phyloP scores from a whole-genome alignment of 495 filamentous ascomycete species.

The Penicillium herquei region DNA sequence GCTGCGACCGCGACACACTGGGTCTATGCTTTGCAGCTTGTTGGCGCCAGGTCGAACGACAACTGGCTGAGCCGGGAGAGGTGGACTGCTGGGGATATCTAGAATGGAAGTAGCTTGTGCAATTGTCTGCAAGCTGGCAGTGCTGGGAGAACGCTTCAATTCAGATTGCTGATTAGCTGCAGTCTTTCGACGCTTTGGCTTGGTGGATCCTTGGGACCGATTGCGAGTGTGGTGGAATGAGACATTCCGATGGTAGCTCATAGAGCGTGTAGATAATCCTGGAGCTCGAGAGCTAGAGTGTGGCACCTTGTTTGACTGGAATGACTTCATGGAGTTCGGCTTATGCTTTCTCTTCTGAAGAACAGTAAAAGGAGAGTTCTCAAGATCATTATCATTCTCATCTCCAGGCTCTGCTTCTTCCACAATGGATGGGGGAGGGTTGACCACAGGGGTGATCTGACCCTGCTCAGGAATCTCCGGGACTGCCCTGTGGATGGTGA shows the following conservation, averaged over 20 bases:
- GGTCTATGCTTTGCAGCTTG: constrained; percentile 27
- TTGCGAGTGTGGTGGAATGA: constrained; percentile 66
- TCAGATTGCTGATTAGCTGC: constrained; percentile 9
- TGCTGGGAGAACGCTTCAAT: constrained; percentile 26
- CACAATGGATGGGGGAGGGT: constrained; percentile 23
- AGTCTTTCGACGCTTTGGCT: constrained; percentile 24
- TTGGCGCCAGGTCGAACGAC: constrained; percentile 34
- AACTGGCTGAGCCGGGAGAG: constrained; percentile 40
- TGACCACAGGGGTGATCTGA: constrained; percentile 9
- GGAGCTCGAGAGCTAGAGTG: constrained; percentile 59
- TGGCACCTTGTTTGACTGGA: constrained; percentile 35
- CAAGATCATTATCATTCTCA: not conserved
- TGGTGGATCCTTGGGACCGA: constrained; percentile 40
- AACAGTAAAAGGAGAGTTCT: constrained; percentile 31
- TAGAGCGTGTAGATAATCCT: constrained; percentile 51
- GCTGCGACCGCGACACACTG: constrained; percentile 35
- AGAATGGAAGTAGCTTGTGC: constrained; percentile 16
- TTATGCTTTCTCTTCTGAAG: constrained; percentile 37
- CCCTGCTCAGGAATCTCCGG: constrained; percentile 10
- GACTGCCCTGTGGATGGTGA: constrained; percentile 62
- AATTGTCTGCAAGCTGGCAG: constrained; percentile 28
- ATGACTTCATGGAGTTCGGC: constrained; percentile 38
- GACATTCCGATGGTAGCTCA: constrained; percentile 72
- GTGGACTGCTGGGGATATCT: constrained; percentile 31
- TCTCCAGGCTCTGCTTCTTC: constrained; percentile 23